Evolutionary conservation across 2,329 filamentous ascomycete genomes (phyloP), one percentile per base, ranked within the genome.

Genomic region (Aspergillus neoniger): DNA sequence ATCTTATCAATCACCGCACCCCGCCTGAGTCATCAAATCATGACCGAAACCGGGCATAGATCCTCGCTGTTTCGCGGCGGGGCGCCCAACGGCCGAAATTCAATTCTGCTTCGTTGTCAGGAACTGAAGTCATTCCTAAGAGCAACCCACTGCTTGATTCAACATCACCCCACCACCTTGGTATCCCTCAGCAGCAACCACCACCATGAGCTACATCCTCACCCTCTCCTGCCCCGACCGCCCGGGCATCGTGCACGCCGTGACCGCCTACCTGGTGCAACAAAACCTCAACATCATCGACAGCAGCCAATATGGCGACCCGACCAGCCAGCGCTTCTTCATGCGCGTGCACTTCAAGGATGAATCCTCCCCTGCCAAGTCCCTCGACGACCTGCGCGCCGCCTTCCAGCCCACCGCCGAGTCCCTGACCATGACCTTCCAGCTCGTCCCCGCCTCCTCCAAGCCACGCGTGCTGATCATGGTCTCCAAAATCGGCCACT

Each of bases 401-500:
- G 82, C 85, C 6, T 88, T 94, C 68, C 77, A 80, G 28, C 76
- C 81, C 44, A 85, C 91, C 55, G 88, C 88, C 3, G 69, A 78
- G 55, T 81, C 87, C 25, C 85, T 91, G 78, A 72, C 81, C 60
- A 90, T 92, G 87, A 81, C 86, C 69, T 92, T 90, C 79, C 83
- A 90, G 68, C 83, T 95, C 68, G 84, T 87, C 14, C 85, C 89
- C 3, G 84, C 87, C 12, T 79, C 86, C 53, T 82, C 87, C 70
- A 92, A 92, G 80, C 88, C 88, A 59, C 85, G 87, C 66, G 88
- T 93, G 52, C 81, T 95, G 69, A 91, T 95, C 81, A 94, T 95
- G 91, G 91, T 94, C 30, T 93, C 90, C 70, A 93, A 93, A 81
- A 93, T 92, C 69, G 91, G 91, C 8, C 91, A 94, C 81, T 94